Percentiles rank a stretch among this genome's conserved stretches.
phyloP scores from a whole-genome alignment of 106 monocot species.

The Alisma plantagoaquatica region DNA sequence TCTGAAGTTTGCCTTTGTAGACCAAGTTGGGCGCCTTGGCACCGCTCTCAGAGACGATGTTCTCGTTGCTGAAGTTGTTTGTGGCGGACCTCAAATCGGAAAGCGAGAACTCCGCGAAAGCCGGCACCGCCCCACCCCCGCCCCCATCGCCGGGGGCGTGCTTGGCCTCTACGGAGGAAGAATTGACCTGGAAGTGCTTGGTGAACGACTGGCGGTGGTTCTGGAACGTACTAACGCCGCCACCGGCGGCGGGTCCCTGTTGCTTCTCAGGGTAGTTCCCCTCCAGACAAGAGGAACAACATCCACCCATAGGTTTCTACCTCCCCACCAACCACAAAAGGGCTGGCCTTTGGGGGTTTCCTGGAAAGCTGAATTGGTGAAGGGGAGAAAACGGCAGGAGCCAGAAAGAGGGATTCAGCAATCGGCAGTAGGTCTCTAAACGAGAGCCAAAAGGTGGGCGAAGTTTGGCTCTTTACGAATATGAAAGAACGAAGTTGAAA shows the following conservation, averaged over 20 bases:
- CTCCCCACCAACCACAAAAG: too few species aligned
- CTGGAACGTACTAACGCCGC: slow-evolving; percentile 10
- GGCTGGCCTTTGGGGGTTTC: too few species aligned
- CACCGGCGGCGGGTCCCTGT: slow-evolving; percentile 13
- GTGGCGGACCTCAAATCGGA: slow-evolving; percentile 71
- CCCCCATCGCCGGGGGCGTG: background rate
- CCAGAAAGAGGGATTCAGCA: too few species aligned
- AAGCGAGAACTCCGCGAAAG: slow-evolving; percentile 63
- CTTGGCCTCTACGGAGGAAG: background rate
- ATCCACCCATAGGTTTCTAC: slow-evolving; percentile 21
- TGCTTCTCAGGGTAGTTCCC: slow-evolving; percentile 30
- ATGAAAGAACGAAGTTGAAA: too few species aligned
- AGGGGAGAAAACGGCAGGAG: too few species aligned
- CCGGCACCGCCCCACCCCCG: slow-evolving; percentile 20
- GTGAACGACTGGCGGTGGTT: too few species aligned
- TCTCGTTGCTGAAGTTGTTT: slow-evolving; percentile 48
- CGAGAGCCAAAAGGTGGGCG: too few species aligned
- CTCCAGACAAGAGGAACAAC: slow-evolving; percentile 51
- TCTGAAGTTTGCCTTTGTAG: slow-evolving; percentile 66
- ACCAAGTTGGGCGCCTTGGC: slow-evolving; percentile 89
- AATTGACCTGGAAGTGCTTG: too few species aligned
- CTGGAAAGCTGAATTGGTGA: too few species aligned
- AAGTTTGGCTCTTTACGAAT: too few species aligned
- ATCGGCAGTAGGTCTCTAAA: too few species aligned
- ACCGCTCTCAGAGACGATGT: slow-evolving; percentile 93